Base-by-base conservation (phyloP, 2,329 filamentous ascomycete genomes). In the Metarhizium humberi region DNA sequence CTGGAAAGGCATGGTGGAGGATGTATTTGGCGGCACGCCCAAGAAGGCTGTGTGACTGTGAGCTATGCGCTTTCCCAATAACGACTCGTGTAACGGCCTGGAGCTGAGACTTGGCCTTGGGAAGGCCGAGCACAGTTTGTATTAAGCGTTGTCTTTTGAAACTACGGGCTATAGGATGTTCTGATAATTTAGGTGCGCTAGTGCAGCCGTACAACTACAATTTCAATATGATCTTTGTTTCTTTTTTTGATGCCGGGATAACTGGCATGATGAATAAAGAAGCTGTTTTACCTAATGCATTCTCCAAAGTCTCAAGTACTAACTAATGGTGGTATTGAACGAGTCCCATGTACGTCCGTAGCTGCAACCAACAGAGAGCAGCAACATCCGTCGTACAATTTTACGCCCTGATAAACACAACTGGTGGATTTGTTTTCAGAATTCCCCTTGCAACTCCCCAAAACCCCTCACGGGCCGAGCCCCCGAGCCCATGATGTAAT, bases 1-100 rank as follows among this genome's bases (percentile, higher is more conserved):
- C 51, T 82, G 78, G 77, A 77, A 73, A 63, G 78, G 81, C 13
- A 68, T 85, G 55, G 67, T 79, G n/a, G 78, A 83, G 25, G 78
- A 82, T 58, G 58, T 74, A 18, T 56, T 72, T 18, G 63, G 68
- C 2, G 56, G 58, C 52, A 52, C 55, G 8, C 53, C 53, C 56
- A 61, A 60, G 52, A 64, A 63, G 53, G 50, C 54, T 36, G 18
- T 57, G 14, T 60, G 43, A 59, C 40, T 20, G 18, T 20, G 18
- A 40, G n/a, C 13, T 25, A 3, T 11, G n/a, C 13, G 25, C 25
- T 25, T 25, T 18, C 16, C 47, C 38, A 30, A 30, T 45, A 14
- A n/a, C 16, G 40, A 43, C 40, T 6, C 6, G 2, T 43, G 14
- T 43, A 16, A n/a, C 16, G 40, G 6, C 40, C 6, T 43, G 40